Conservation (phyloP, 2,329 filamentous ascomycete species). For the Dothistroma septosporum region DNA sequence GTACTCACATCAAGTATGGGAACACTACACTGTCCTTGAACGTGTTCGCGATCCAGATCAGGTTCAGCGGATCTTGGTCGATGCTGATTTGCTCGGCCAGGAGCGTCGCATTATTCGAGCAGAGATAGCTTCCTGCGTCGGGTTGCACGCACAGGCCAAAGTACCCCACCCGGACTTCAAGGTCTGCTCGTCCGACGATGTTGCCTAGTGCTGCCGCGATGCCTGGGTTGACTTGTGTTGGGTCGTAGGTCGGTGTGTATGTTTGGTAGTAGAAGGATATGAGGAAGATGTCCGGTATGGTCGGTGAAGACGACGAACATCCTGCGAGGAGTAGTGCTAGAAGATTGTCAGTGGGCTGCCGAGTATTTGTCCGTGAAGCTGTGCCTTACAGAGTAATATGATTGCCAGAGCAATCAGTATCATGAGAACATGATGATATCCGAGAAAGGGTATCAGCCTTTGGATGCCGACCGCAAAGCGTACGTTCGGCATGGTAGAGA, state of each 20-base stretch:
- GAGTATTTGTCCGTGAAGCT: not conserved
- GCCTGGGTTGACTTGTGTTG: slow-evolving; percentile 85
- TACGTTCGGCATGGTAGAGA: slow-evolving; percentile 46
- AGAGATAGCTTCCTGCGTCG: slow-evolving; percentile 82
- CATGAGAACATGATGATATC: slow-evolving; percentile 88
- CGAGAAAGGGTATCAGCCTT: slow-evolving; percentile 58
- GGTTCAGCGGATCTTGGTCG: slow-evolving; percentile 91
- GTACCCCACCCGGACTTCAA: slow-evolving; percentile 92
- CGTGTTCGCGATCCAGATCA: slow-evolving; percentile 94
- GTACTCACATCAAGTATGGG: slow-evolving; percentile 80
- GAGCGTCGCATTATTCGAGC: slow-evolving; percentile 93
- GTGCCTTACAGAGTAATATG: slow-evolving; percentile 78
- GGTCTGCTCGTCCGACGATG: slow-evolving; percentile 76
- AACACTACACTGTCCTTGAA: slow-evolving; percentile 99
- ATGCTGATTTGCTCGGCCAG: slow-evolving; percentile 83
- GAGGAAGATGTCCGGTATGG: slow-evolving; percentile 94
- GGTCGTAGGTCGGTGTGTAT: slow-evolving; percentile 76
- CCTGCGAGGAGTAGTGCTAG: slow-evolving; percentile 86
- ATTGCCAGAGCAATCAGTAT: slow-evolving; percentile 90
- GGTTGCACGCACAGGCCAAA: slow-evolving; percentile 96
- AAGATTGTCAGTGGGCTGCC: slow-evolving; percentile 9
- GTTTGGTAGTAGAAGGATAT: slow-evolving; percentile 95
- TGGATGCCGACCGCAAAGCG: slow-evolving; percentile 51
- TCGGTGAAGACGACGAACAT: slow-evolving; percentile 91
- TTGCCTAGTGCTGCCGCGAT: slow-evolving; percentile 81